Base-by-base conservation (phyloP, 2,329 filamentous ascomycete genomes). In the Calonectria pseudoreteaudii region DNA sequence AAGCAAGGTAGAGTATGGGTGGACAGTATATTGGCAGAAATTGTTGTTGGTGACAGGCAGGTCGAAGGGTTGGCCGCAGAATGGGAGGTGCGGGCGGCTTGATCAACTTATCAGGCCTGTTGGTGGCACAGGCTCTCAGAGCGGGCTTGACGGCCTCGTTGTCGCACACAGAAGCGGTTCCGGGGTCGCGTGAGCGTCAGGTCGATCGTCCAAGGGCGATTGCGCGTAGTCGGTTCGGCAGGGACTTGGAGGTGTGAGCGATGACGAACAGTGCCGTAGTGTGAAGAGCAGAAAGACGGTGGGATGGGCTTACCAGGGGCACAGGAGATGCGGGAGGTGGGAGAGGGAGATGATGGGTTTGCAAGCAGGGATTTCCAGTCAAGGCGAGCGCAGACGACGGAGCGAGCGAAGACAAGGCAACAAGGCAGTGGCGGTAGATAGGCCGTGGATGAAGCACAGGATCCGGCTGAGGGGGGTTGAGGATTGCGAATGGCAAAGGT, bases 91-190 rank as follows among this genome's bases (percentile, higher is more conserved):
- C 50, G 65, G 56, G 71, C 52, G 30, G 67, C 31, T 70, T 71
- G 50, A 66, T 69, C 66, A 73, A 70, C 77, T 69, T 69, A 68
- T 74, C 62, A 72, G 74, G 62, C 66, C 76, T 64, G 68, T 69
- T 73, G 76, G 78, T 80, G 69, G 75, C 71, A 80, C 78, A 73
- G 62, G 75, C 72, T 78, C 72, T 72, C 75, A 75, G 62, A 36
- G 66, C 73, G 64, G 64, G 76, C 73, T 73, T 74, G 76, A 67
- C 71, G 72, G 73, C 58, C 62, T 77, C 62, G 72, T 73, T 70
- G 78, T 79, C 74, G 74, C 74, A 80, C 78, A 74, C 62, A 76
- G 69, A 62, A 60, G 72, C 71, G 71, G 70, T 72, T 41, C 73
- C 62, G 71, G 49, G 69, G 68, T 72, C 68, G 73, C 74, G 75